Evolutionary conservation across 2,329 filamentous ascomycete genomes (phyloP).

Genomic region (Pestalotiopsis sp.): DNA sequence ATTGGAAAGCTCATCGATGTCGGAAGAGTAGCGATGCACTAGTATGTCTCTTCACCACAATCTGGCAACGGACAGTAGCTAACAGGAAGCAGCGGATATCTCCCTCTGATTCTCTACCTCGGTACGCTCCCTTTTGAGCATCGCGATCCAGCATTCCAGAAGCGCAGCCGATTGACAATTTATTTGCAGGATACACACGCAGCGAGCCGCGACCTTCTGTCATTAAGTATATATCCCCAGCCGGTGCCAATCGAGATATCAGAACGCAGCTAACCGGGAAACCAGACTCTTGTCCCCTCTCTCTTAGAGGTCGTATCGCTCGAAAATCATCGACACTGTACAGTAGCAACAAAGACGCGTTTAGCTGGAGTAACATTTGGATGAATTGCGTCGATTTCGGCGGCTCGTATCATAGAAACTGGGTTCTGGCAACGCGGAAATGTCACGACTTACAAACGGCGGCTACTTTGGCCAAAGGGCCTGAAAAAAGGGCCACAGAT

Average conservation of each 20-base stretch:
- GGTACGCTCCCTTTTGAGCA: constrained; percentile 55
- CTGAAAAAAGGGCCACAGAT: not conserved
- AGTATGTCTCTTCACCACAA: constrained; percentile 59
- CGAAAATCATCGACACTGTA: constrained; percentile 13
- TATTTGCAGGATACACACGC: constrained; percentile 77
- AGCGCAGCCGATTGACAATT: not conserved
- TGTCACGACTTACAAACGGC: constrained; percentile 1
- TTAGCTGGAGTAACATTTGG: not conserved
- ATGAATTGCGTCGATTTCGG: constrained; percentile 4
- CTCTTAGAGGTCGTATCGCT: constrained; percentile 45
- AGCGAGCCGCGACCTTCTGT: constrained; percentile 86
- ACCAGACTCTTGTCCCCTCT: constrained; percentile 66
- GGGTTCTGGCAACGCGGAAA: not conserved
- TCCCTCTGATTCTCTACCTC: constrained; percentile 95
- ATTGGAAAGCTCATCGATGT: constrained; percentile 96
- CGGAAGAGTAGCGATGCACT: constrained; percentile 92
- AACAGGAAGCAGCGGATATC: constrained; percentile 74
- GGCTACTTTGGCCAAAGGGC: not conserved
- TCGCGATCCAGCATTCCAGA: not conserved
- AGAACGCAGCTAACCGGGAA: constrained; percentile 24
- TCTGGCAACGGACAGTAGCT: constrained; percentile 28
- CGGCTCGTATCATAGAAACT: constrained; percentile 4
- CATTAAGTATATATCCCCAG: constrained; percentile 50
- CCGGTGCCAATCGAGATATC: not conserved
- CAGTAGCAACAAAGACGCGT: constrained; percentile 12